A percentile compares a stretch with the other conserved stretches of the same genome.
Evolutionary conservation across 2,329 filamentous ascomycete species (phyloP).

Genomic region (Pseudopyrenochaeta lycopersici): DNA sequence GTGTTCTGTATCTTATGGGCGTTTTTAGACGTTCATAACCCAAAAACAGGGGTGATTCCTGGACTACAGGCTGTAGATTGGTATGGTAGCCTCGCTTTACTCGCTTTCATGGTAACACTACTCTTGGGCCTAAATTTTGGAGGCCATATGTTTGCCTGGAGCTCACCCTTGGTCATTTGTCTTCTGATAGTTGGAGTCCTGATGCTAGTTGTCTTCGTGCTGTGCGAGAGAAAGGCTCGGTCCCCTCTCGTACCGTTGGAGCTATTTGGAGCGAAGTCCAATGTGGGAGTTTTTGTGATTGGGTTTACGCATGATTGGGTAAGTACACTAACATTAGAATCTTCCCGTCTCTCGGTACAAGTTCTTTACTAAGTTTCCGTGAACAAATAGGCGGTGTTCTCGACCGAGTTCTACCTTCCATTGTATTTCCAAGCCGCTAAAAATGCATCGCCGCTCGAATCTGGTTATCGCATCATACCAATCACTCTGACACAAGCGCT

Average conservation of each 20-base stretch:
- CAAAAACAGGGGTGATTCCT: conserved; percentile 52
- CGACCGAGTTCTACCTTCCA: conserved; percentile 68
- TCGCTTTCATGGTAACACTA: conserved; percentile 52
- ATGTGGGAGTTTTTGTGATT: conserved; percentile 61
- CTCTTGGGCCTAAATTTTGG: conserved; percentile 80
- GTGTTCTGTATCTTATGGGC: conserved; percentile 57
- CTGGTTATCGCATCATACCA: conserved; percentile 66
- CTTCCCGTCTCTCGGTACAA: no score
- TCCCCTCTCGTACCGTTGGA: conserved; percentile 78
- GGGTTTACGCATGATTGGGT: not conserved
- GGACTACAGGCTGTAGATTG: conserved; percentile 60
- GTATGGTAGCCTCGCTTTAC: conserved; percentile 57
- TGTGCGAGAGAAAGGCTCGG: conserved; percentile 75
- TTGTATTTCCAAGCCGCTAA: conserved; percentile 75
- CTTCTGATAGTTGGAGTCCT: conserved; percentile 75
- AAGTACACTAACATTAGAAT: no score
- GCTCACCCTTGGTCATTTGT: conserved; percentile 74
- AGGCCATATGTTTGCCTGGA: conserved; percentile 76
- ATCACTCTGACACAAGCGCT: conserved; percentile 55
- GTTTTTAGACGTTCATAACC: conserved; percentile 61
- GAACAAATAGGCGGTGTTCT: no score
- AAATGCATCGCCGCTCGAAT: conserved; percentile 64
- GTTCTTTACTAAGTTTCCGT: not conserved
- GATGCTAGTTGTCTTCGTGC: conserved; percentile 68
- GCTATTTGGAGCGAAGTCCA: conserved; percentile 70